These are phyloP conservation scores for Rhypophila decipiens DNA, from an alignment of 495 filamentous ascomycete genomes.

Conservation along the genomic window DNA sequence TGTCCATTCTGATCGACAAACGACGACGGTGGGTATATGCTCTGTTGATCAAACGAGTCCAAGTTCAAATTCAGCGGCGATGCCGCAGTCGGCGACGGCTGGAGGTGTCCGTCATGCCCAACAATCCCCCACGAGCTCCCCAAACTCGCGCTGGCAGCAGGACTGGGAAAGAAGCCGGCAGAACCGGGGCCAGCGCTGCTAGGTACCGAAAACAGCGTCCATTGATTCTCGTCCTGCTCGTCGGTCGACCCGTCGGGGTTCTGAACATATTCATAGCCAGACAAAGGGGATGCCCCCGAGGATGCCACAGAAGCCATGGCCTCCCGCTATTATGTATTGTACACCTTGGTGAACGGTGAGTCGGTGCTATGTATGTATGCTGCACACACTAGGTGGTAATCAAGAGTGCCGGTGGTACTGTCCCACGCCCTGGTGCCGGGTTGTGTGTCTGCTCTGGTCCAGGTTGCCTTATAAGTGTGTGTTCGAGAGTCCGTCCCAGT, in stretches of 20 bases:
- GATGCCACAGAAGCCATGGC: constrained; percentile 25
- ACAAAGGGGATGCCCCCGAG: constrained; percentile 17
- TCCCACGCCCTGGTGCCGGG: not conserved
- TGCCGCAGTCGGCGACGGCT: constrained; percentile 19
- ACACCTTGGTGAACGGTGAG: too few relatives aligned
- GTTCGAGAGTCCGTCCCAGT: too few relatives aligned
- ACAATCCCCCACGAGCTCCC: constrained; percentile 36
- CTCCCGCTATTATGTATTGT: too few relatives aligned
- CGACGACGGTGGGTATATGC: constrained; percentile 6
- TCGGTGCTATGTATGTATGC: too few relatives aligned
- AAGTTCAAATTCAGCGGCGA: constrained; percentile 20
- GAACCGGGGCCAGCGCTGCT: constrained; percentile 18
- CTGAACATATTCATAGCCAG: constrained; percentile 18
- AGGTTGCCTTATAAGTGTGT: too few relatives aligned
- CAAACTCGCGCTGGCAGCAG: constrained; percentile 27
- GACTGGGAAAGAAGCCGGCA: constrained; percentile 34
- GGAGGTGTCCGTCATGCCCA: constrained; percentile 14
- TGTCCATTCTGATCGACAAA: constrained; percentile 16
- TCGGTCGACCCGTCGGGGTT: not conserved
- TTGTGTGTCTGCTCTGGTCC: too few relatives aligned
- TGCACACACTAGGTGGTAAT: too few relatives aligned
- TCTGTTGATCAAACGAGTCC: constrained; percentile 6
- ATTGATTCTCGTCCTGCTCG: constrained; percentile 19
- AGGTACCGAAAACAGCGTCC: constrained; percentile 10
- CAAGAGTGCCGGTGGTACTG: too few relatives aligned